Evolutionary conservation across 2,329 filamentous ascomycete genomes (phyloP).

Genomic region (Purpureocillium lavendulum): DNA sequence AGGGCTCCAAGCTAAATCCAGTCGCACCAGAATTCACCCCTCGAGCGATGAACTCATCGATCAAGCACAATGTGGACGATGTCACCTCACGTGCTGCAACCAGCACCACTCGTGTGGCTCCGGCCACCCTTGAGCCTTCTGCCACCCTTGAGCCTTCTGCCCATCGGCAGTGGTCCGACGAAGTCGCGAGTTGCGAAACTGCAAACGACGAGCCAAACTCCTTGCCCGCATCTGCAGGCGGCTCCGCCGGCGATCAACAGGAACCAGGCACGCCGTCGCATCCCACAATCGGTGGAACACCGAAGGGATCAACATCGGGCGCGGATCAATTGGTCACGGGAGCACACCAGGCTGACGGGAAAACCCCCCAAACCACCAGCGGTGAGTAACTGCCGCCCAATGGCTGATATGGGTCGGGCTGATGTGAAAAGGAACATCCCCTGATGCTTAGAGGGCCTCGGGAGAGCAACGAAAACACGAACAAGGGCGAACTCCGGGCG

Average conservation of each 20-base stretch:
- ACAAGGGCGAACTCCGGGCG: constrained; percentile 5
- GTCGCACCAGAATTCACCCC: constrained; percentile 48
- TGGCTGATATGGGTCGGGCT: not conserved
- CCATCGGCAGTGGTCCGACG: constrained; percentile 19
- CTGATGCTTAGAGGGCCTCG: constrained; percentile 11
- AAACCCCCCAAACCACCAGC: too few species aligned
- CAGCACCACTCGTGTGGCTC: not conserved
- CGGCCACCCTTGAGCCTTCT: not conserved
- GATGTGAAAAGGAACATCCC: constrained; percentile 8
- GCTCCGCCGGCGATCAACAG: too few species aligned
- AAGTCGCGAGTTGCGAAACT: constrained; percentile 12
- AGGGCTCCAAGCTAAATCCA: constrained; percentile 48
- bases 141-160: not conserved
- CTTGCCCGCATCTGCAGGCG: too few species aligned
- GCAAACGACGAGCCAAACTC: not conserved
- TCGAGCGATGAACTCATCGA: constrained; percentile 11
- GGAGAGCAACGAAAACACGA: constrained; percentile 8
- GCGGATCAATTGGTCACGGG: too few species aligned
- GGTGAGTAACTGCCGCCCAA: too few species aligned
- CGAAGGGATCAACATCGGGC: too few species aligned
- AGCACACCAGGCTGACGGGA: too few species aligned
- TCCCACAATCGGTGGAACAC: too few species aligned
- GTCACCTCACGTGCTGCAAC: too few species aligned
- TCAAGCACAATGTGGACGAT: too few species aligned
- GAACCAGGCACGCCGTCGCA: too few species aligned